A percentile compares a stretch with the other conserved stretches of the same genome.
These are phyloP conservation scores for Alternaria brassicicola DNA, from an alignment of 2,329 filamentous ascomycete genomes.

Conservation along the genomic window DNA sequence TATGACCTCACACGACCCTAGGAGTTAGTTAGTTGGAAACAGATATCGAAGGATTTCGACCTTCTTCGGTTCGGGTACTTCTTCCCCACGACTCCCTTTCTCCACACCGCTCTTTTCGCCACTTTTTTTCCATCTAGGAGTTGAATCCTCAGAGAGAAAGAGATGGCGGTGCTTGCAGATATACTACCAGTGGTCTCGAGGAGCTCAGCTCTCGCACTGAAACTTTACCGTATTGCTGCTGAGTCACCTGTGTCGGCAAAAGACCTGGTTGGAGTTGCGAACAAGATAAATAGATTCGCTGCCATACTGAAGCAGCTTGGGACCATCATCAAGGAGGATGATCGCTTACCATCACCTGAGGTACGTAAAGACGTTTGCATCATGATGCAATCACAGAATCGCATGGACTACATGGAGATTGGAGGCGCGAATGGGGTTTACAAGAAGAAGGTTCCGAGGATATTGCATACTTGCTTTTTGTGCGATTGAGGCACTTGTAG, in stretches of 20 bases:
- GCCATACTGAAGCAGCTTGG: slow-evolving; percentile 48
- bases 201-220: slow-evolving; percentile 42
- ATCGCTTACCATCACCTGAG: slow-evolving; percentile 44
- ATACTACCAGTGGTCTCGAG: slow-evolving; percentile 44
- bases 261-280: slow-evolving; percentile 40
- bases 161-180: slow-evolving; percentile 45
- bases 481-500: neutral
- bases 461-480: neutral
- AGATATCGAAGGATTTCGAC: slow-evolving; percentile 27
- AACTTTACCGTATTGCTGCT: slow-evolving; percentile 42
- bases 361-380: slow-evolving; percentile 23
- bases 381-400: neutral
- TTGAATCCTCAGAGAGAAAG: neutral
- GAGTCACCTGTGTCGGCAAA: slow-evolving; percentile 30
- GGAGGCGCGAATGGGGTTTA: neutral
- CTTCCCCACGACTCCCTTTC: slow-evolving; percentile 13
- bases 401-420: neutral
- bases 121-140: neutral
- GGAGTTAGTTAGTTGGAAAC: slow-evolving; percentile 19
- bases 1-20: slow-evolving; percentile 33
- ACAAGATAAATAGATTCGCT: slow-evolving; percentile 44
- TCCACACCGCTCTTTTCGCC: slow-evolving; percentile 9
- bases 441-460: neutral
- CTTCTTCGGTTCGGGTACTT: slow-evolving; percentile 10
- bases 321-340: slow-evolving; percentile 47